Percentiles rank a stretch among this genome's conserved stretches.
Conservation (phyloP, 345 rosid genomes). For the Mercurialis annua region DNA sequence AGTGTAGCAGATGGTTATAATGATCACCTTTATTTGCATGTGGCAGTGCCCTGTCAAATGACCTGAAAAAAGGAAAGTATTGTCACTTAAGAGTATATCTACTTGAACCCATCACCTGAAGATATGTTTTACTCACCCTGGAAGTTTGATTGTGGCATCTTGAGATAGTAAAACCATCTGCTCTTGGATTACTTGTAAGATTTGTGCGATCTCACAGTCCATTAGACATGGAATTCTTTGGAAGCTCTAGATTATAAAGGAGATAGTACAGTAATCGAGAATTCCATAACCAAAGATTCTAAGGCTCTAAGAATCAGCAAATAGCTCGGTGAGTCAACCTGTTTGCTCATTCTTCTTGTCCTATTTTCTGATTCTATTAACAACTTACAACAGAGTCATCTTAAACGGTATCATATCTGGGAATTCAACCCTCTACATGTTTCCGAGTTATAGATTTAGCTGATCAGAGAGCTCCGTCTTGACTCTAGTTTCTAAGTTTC, state of each 20-base stretch:
- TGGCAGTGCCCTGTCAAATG: slow-evolving; percentile 64
- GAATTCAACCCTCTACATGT: too few relatives aligned
- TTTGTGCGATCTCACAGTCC: slow-evolving; percentile 80
- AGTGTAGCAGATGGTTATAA: slow-evolving; percentile 18
- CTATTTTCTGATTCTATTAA: too few relatives aligned
- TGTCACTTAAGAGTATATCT: slow-evolving; percentile 14
- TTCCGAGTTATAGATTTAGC: too few relatives aligned
- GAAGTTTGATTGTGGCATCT: slow-evolving; percentile 77
- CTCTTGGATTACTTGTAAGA: slow-evolving; percentile 71
- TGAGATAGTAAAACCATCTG: slow-evolving; percentile 66
- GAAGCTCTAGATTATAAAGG: slow-evolving; percentile 51
- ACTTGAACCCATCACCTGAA: slow-evolving; percentile 7
- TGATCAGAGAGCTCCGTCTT: too few relatives aligned
- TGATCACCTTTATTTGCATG: slow-evolving; percentile 44
- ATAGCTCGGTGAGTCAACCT: too few relatives aligned
- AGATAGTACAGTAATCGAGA: not conserved
- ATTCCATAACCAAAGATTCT: not conserved
- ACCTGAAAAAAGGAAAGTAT: slow-evolving; percentile 41
- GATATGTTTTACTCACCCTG: slow-evolving; percentile 54
- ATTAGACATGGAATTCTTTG: slow-evolving; percentile 67
- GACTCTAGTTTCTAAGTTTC: too few relatives aligned
- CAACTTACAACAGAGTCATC: too few relatives aligned
- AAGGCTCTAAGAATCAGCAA: too few relatives aligned
- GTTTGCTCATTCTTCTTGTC: too few relatives aligned
- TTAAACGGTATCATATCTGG: too few relatives aligned